phyloP scores from a whole-genome alignment of 208 protist species.

The Zelonia costaricensis region DNA sequence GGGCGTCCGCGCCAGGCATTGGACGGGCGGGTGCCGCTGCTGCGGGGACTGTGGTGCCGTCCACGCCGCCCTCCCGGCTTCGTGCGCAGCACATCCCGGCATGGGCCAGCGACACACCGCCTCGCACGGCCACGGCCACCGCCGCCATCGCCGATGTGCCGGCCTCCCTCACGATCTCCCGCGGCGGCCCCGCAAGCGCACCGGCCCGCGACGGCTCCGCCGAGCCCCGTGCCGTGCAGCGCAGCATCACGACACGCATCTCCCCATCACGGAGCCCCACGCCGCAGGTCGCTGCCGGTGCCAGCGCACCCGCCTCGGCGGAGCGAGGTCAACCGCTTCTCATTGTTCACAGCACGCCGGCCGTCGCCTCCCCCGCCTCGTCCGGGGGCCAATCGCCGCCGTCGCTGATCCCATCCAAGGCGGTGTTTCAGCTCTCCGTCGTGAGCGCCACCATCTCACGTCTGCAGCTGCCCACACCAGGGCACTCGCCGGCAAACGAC shows the following conservation, averaged over 20 bases:
- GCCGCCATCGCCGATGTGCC: background rate
- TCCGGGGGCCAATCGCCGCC: too few species aligned
- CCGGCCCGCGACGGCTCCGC: background rate
- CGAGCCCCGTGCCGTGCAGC: background rate
- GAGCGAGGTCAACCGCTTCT: too few species aligned
- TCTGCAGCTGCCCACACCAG: background rate
- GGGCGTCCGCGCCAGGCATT: too few species aligned
- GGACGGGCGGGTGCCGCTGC: background rate
- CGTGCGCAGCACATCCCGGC: background rate
- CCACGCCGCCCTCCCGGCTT: background rate
- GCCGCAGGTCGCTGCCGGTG: background rate
- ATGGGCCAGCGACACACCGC: background rate
- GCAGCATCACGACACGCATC: background rate
- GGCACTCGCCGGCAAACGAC: background rate
- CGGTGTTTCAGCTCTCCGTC: too few species aligned
- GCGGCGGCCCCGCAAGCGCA: background rate
- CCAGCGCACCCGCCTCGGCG: too few species aligned
- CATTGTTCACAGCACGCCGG: background rate
- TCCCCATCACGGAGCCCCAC: background rate
- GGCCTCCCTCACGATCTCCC: too few species aligned
- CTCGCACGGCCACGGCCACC: background rate
- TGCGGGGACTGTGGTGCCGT: too few species aligned
- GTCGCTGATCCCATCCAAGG: conserved; percentile 2
- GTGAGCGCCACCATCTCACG: background rate
- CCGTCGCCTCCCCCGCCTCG: too few species aligned